These are phyloP conservation scores for Melampsora americana DNA, from an alignment of 1,284 basidiomycete genomes.

Conservation along the genomic window DNA sequence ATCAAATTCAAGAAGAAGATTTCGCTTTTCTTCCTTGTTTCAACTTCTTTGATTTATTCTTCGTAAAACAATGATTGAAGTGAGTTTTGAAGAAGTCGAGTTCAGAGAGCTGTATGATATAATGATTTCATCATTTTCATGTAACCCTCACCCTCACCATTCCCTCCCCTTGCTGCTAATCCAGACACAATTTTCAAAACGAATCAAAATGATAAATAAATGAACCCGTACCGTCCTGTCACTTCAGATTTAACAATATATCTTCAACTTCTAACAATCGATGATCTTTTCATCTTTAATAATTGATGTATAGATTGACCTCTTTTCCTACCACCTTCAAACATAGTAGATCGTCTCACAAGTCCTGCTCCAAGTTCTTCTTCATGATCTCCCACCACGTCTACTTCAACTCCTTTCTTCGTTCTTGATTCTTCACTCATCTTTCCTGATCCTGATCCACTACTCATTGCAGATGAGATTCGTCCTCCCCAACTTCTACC, in stretches of 20 bases:
- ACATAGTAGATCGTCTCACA: not conserved
- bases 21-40: not conserved
- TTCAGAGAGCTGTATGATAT: not conserved
- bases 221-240: not conserved
- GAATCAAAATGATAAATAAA: not conserved
- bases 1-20: not conserved
- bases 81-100: not conserved
- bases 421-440: not conserved
- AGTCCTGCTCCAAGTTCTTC: not conserved
- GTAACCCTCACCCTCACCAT: not conserved
- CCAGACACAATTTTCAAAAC: not conserved
- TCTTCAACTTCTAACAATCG: not conserved
- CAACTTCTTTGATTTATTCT: not conserved
- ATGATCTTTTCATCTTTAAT: not conserved
- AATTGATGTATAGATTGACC: not conserved
- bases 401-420: not conserved
- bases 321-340: not conserved
- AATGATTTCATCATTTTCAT: not conserved
- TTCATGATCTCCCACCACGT: not conserved
- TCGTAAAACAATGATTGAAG: not conserved
- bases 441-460: not conserved
- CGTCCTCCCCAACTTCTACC: not conserved
- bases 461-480: not conserved
- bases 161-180: not conserved
- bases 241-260: not conserved